These are phyloP conservation scores for Sphagnum magellanicum DNA, from an alignment of 228 moss, liverwort and hornwort genomes.

Conservation along the genomic window DNA sequence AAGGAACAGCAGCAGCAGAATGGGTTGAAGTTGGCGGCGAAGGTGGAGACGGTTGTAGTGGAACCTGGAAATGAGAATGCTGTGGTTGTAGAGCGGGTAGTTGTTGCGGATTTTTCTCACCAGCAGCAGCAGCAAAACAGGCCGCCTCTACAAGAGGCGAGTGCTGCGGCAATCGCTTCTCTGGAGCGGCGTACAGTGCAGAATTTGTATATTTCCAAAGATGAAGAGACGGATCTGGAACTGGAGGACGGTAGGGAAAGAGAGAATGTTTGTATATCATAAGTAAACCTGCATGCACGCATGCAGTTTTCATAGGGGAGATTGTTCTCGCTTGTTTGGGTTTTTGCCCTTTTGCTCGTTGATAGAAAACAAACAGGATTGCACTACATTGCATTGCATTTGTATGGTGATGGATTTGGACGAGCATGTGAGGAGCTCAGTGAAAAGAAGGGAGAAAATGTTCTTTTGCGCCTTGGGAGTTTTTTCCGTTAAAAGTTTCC, in stretches of 20 bases:
- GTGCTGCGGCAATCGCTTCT: constrained; percentile 69
- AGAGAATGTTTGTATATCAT: no score
- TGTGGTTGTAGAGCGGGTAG: constrained; percentile 12
- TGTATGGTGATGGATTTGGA: no score
- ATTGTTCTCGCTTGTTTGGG: background rate
- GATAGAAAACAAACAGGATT: no score
- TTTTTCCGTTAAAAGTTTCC: no score
- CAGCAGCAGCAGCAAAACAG: constrained; percentile 7
- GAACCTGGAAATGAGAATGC: constrained; percentile 53
- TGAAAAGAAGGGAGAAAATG: no score
- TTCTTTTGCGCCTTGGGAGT: no score
- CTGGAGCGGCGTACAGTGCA: constrained; percentile 67
- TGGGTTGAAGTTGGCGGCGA: background rate
- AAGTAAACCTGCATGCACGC: background rate
- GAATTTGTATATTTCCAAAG: constrained; percentile 69
- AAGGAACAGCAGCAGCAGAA: background rate
- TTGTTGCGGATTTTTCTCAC: background rate
- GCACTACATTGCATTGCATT: no score
- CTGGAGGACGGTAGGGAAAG: constrained; percentile 3
- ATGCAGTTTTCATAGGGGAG: background rate
- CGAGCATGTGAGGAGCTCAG: no score
- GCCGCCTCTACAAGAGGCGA: constrained; percentile 14
- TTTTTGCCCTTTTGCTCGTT: background rate
- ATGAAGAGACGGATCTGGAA: constrained; percentile 20
- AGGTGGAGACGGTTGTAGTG: background rate